phyloP scores from a whole-genome alignment of 306 rosid genomes.

The Quillaja saponaria region DNA sequence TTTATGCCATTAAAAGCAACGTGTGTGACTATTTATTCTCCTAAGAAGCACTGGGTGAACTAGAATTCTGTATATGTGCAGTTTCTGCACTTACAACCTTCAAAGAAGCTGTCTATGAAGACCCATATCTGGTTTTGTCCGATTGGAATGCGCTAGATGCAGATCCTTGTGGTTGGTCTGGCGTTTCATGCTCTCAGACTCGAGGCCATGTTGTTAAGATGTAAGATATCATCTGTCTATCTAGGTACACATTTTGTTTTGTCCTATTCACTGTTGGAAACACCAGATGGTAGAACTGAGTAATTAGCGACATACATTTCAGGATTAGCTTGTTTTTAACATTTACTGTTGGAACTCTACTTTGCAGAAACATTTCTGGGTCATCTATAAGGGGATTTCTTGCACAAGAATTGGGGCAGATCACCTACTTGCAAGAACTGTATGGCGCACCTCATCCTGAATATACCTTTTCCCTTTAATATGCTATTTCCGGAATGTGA shows the following conservation, averaged over 20 bases:
- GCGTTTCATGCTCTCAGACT: conserved; percentile 58
- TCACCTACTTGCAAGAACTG: conserved; percentile 77
- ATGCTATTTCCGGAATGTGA: conserved; percentile 10
- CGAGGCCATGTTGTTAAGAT: conserved; percentile 74
- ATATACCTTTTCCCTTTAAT: neutral
- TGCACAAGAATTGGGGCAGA: conserved; percentile 74
- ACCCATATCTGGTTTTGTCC: conserved; percentile 63
- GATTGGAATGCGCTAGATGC: conserved; percentile 69
- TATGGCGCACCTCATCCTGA: conserved; percentile 38
- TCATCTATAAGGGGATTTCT: conserved; percentile 73
- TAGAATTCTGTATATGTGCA: conserved; percentile 39
- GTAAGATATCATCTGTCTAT: conserved; percentile 52
- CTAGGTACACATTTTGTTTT: conserved; percentile 6
- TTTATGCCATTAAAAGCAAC: conserved; percentile 21
- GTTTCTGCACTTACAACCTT: conserved; percentile 67
- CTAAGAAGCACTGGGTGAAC: no score
- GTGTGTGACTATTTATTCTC: neutral
- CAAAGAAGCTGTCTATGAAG: conserved; percentile 78
- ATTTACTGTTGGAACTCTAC: conserved; percentile 30
- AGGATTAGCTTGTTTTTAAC: conserved; percentile 26
- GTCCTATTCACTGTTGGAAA: conserved; percentile 25
- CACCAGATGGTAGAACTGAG: conserved; percentile 23
- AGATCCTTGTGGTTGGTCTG: conserved; percentile 86
- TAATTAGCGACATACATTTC: conserved; percentile 19
- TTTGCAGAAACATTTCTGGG: conserved; percentile 77